phyloP scores from a whole-genome alignment of 2,329 filamentous ascomycete species.

The Penicillium fuscoglaucum region DNA sequence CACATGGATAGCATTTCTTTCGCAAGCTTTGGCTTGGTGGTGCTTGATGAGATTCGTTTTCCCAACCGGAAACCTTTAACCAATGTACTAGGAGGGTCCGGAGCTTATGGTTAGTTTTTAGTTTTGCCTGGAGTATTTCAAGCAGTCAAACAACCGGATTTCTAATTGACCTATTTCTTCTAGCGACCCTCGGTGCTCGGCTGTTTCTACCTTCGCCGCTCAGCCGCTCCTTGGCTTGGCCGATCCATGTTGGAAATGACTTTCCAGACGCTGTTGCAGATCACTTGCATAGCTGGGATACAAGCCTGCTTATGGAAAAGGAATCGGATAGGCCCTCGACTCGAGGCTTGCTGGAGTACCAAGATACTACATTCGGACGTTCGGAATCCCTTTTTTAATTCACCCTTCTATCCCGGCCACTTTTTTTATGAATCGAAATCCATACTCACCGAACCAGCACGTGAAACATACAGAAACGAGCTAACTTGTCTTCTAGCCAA shows the following conservation, averaged over 20 bases:
- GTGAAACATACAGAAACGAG: background rate
- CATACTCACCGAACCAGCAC: background rate
- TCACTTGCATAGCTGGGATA: conserved; percentile 20
- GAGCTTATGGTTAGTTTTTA: conserved; percentile 28
- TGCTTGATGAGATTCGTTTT: conserved; percentile 39
- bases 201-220: conserved; percentile 23
- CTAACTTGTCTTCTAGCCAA: conserved; percentile 20
- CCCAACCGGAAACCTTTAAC: conserved; percentile 24
- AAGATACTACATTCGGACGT: conserved; percentile 34
- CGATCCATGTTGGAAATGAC: conserved; percentile 27
- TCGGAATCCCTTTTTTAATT: conserved; percentile 10
- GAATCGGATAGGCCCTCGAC: conserved; percentile 19
- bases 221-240: conserved; percentile 24
- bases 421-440: background rate
- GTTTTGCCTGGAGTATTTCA: background rate
- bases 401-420: background rate
- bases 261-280: conserved; percentile 20
- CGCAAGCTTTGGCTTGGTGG: conserved; percentile 36
- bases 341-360: conserved; percentile 29
- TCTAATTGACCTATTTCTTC: background rate
- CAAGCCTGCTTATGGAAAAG: conserved; percentile 12
- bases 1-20: conserved; percentile 25
- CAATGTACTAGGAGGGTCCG: conserved; percentile 37
- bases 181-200: conserved; percentile 31
- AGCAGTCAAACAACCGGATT: background rate